Base-by-base conservation (phyloP, 2,329 filamentous ascomycete species). In the Trichoderma sp. region DNA sequence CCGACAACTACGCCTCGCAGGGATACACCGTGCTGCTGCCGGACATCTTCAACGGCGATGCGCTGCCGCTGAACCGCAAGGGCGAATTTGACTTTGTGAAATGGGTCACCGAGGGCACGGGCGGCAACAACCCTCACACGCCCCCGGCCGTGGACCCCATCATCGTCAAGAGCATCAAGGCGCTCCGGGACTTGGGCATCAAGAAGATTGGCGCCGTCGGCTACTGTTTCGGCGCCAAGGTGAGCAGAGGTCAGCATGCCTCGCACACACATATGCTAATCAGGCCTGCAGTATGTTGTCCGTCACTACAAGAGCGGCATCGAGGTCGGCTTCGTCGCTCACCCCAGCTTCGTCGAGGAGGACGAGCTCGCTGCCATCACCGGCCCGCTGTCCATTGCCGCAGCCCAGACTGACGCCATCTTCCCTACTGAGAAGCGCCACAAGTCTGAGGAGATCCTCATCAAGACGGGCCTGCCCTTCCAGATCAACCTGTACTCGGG, bases 211-310 rank as follows among this genome's bases (percentile, higher is more conserved):
- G 87, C 1, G 86, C 83, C 16, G 86, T 89, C 0, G 91, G 91
- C 0, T 93, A 93, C 79, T 94, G 91, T 80, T 92, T 93, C 73
- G 91, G 91, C 46, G 91, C 85, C 67, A 92, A 91, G 83, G 87
- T 88, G 72, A 70, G 80, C 52, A 6, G 14, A n/a, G 11, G 11
- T n/a, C 30, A n/a, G 5, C 28, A 5, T 7, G 2, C 34, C 5
- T 26, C 7, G 5, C 4, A 32, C 16, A 2, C 30, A 14, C 18
- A 18, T 43, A n/a, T 18, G 18, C 39, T 43, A n/a, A 43, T 37
- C n/a, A 59, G 4, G 18, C 18, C 8, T 4, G 16, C 67, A 89
- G 85, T 93, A 91, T 76, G 87, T 91, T 18, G 84, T 84, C 68
- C 87, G 92, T 49, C 91, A 89, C 81, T 84, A 84, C 79, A 83